Percentiles rank a stretch among this genome's conserved stretches.
Conservation (phyloP, 2,329 filamentous ascomycete species). For the Grosmannia penicillata region DNA sequence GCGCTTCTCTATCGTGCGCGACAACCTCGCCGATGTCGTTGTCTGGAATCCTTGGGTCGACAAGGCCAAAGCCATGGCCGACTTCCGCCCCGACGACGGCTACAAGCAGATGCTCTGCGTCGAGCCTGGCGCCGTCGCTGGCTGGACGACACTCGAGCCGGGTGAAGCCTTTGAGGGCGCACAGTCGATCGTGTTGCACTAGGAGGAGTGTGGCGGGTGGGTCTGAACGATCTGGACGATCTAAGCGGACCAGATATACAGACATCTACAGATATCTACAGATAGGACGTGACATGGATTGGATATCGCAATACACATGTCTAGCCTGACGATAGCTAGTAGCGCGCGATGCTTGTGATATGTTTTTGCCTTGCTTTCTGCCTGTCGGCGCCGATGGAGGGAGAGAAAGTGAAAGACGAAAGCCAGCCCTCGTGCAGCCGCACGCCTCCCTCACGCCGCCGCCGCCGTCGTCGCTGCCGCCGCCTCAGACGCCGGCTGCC, state of each 20-base stretch:
- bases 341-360: too few species aligned
- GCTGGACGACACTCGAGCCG: slow-evolving; percentile 73
- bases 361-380: too few species aligned
- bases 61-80: slow-evolving; percentile 66
- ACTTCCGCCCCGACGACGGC: slow-evolving; percentile 80
- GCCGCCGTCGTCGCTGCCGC: background rate
- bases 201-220: too few species aligned
- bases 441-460: background rate
- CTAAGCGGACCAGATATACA: too few species aligned
- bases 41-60: slow-evolving; percentile 96
- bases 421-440: too few species aligned
- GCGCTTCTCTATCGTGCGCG: slow-evolving; percentile 60
- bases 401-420: too few species aligned
- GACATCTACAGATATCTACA: too few species aligned
- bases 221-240: too few species aligned
- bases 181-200: slow-evolving; percentile 34
- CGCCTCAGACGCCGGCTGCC: background rate
- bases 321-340: too few species aligned
- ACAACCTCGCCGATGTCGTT: slow-evolving; percentile 76
- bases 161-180: slow-evolving; percentile 53
- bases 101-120: slow-evolving; percentile 92
- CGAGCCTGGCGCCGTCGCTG: slow-evolving; percentile 72
- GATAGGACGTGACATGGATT: too few species aligned
- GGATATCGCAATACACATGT: too few species aligned
- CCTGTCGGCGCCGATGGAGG: too few species aligned